A percentile compares a stretch with the other conserved stretches of the same genome.
Conservation (phyloP, 345 rosid genomes). For the Mercurialis annua region DNA sequence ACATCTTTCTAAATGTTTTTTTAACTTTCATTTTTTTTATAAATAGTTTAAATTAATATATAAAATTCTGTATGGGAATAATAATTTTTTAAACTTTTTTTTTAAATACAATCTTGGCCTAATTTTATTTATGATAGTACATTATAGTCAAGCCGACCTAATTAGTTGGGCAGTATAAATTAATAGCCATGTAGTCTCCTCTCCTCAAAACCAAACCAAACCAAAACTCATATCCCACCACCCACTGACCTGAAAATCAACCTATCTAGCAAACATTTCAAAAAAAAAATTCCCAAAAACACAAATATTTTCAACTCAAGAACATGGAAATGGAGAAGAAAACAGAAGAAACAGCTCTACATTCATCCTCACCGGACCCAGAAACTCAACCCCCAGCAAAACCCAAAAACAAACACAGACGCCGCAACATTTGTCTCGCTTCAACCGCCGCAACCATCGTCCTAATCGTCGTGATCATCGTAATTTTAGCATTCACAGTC, state of each 20-base stretch:
- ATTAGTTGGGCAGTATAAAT: background rate
- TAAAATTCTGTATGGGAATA: too few species aligned
- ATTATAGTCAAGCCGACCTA: background rate
- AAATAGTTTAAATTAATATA: too few species aligned
- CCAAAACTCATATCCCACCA: too few species aligned
- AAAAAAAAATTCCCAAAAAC: background rate
- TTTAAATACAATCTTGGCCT: too few species aligned
- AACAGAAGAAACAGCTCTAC: background rate
- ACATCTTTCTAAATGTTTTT: too few species aligned
- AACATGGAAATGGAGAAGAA: background rate
- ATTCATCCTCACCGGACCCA: background rate
- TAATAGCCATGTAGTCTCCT: background rate
- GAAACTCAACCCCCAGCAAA: background rate
- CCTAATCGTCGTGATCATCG: conserved; percentile 30
- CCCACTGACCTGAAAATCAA: background rate
- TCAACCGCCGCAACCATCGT: conserved; percentile 22
- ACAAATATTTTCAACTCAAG: background rate
- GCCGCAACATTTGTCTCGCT: conserved; percentile 43
- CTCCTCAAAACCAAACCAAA: too few species aligned
- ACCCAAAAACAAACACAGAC: conserved; percentile 20
- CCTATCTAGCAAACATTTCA: background rate
- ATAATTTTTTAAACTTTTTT: too few species aligned
- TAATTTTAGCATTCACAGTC: conserved; percentile 60
- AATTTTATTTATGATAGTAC: too few species aligned
- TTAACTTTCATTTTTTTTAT: too few species aligned